phyloP scores from a whole-genome alignment of 1,284 basidiomycete genomes.

The Taiwanofungus camphoratus region DNA sequence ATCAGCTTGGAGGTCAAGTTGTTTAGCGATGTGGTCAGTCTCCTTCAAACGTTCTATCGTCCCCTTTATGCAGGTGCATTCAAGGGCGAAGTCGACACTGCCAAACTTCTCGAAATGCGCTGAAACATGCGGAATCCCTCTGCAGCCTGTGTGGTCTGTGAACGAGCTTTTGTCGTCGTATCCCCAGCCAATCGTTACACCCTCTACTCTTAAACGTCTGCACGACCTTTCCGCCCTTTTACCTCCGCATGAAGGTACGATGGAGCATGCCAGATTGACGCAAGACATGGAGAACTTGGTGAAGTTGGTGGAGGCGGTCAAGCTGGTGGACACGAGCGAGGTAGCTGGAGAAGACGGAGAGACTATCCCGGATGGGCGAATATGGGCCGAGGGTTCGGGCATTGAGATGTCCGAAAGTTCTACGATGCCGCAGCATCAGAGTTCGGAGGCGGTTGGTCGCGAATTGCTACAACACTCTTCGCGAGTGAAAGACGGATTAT shows the following conservation, averaged over 20 bases:
- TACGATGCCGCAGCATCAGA: background rate
- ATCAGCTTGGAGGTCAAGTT: too few species aligned
- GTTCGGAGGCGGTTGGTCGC: slow-evolving; percentile 29
- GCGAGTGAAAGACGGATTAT: slow-evolving; percentile 38
- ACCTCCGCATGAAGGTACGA: slow-evolving; percentile 51
- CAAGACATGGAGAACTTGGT: slow-evolving; percentile 63
- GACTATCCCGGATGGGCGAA: slow-evolving; percentile 38
- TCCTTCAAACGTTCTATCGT: too few species aligned
- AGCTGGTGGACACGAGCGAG: slow-evolving; percentile 43
- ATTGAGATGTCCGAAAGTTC: slow-evolving; percentile 27
- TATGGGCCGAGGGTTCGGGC: slow-evolving; percentile 36
- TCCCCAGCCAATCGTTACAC: slow-evolving; percentile 54
- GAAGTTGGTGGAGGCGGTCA: slow-evolving; percentile 73
- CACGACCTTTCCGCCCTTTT: slow-evolving; percentile 66
- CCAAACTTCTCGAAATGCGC: too few species aligned
- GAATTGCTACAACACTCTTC: slow-evolving; percentile 45
- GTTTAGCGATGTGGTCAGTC: too few species aligned
- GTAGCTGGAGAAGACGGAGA: slow-evolving; percentile 12
- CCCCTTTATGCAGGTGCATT: too few species aligned
- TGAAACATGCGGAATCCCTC: slow-evolving; percentile 60
- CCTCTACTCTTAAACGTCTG: slow-evolving; percentile 50
- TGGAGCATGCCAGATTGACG: slow-evolving; percentile 43
- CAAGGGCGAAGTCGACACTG: too few species aligned
- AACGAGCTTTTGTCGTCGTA: slow-evolving; percentile 69
- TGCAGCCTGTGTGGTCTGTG: slow-evolving; percentile 70